Percentiles rank a stretch among this genome's conserved stretches.
These are phyloP conservation scores for Puccinia hordei DNA, from an alignment of 1,284 basidiomycete species.

Conservation along the genomic window DNA sequence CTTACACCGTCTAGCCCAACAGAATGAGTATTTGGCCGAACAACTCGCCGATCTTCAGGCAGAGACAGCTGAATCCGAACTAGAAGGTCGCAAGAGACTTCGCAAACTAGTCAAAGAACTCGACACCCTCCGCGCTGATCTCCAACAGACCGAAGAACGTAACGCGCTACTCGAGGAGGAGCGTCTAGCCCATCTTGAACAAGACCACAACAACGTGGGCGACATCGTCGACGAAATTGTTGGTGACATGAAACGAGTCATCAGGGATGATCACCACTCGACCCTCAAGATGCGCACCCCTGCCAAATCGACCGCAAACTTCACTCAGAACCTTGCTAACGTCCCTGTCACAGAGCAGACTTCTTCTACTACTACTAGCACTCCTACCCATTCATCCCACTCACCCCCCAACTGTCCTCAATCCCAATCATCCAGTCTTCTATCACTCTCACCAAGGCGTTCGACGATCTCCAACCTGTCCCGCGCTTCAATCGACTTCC, in stretches of 20 bases:
- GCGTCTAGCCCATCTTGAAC: slow-evolving; percentile 56
- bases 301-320: slow-evolving; percentile 53
- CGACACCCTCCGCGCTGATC: slow-evolving; percentile 68
- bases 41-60: slow-evolving; percentile 73
- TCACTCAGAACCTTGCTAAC: not conserved
- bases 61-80: slow-evolving; percentile 70
- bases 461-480: slow-evolving; percentile 21
- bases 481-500: not conserved
- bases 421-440: slow-evolving; percentile 6
- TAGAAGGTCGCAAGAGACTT: slow-evolving; percentile 69
- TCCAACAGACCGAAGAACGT: slow-evolving; percentile 67
- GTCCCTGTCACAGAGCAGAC: not conserved
- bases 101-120: slow-evolving; percentile 77
- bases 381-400: slow-evolving; percentile 1
- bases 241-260: slow-evolving; percentile 21
- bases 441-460: slow-evolving; percentile 1
- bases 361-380: not conserved
- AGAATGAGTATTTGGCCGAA: slow-evolving; percentile 74
- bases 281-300: slow-evolving; percentile 9
- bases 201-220: slow-evolving; percentile 14
- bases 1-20: slow-evolving; percentile 71
- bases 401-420: not conserved
- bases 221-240: slow-evolving; percentile 45
- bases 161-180: slow-evolving; percentile 72
- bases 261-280: slow-evolving; percentile 16